Base-by-base conservation (phyloP, 2,329 filamentous ascomycete species). In the Trichoderma asperellum region DNA sequence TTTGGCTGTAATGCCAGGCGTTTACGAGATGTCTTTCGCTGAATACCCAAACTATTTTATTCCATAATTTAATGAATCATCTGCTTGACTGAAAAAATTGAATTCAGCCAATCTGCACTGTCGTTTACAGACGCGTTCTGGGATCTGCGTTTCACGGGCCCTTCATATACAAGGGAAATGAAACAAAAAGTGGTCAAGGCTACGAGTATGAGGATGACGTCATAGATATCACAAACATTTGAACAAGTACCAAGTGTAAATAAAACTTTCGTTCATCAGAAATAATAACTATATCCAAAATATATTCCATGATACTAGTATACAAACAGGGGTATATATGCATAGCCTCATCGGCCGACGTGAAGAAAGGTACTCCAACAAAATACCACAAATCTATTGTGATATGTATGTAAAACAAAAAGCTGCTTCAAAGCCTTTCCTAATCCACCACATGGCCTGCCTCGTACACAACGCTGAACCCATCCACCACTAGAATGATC, bases 321-420 rank as follows among this genome's bases (percentile, higher is more conserved):
- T 10, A 37, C 6, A 52, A 52, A 40, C 16, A 37, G 29, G 64
- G 64, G 64, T 67, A 67, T 52, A 58, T 6, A 58, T 66, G 40
- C 52, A 55, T 64, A 59, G 37, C 40, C 49, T 24, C 56, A 52
- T 32, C 16, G 52, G 34, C 40, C 18, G 58, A 29, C 40, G 24
- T 21, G 29, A 59, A 40, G 40, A 43, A 37, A 57, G 18, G 32
- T 67, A 52, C 64, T 49, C 40, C 5, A 58, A 21, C 7, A 59
- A 1, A 18, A 58, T 59, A 40, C 37, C 40, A 14, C 21, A 27
- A 2, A 29, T 1, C 32, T 14, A 27, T 21, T 21, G 29, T 59
- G 64, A 52, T 59, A 29, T 35, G 24, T 37, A 6, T 43, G 64
- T 29, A 37, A n/a, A 35, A 40, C 10, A 57, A 59, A 52, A 32